A percentile compares a stretch with the other conserved stretches of the same genome.
phyloP scores from a whole-genome alignment of 2,329 filamentous ascomycete species.

The Aspergillus pseudoterreus region DNA sequence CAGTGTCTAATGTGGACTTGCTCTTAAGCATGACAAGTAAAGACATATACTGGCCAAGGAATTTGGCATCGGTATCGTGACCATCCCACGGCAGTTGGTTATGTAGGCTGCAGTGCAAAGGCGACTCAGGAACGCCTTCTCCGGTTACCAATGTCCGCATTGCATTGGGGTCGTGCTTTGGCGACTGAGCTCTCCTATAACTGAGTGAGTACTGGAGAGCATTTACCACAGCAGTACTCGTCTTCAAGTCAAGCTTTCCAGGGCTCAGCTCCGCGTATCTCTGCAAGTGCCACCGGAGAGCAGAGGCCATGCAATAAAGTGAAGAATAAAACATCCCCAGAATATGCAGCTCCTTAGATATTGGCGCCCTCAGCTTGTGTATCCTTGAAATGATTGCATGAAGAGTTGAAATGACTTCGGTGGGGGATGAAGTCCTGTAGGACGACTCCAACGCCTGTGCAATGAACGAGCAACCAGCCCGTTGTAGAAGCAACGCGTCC shows the following conservation, averaged over 20 bases:
- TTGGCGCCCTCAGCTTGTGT: slow-evolving; percentile 11
- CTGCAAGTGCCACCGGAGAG: slow-evolving; percentile 25
- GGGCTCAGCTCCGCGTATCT: slow-evolving; percentile 10
- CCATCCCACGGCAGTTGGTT: slow-evolving; percentile 15
- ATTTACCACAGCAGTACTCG: slow-evolving; percentile 19
- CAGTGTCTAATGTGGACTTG: slow-evolving; percentile 12
- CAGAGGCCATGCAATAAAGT: slow-evolving; percentile 24
- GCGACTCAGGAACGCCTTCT: slow-evolving; percentile 6
- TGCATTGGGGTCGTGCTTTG: slow-evolving; percentile 14
- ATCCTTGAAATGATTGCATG: slow-evolving; percentile 29
- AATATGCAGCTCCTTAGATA: slow-evolving; percentile 12
- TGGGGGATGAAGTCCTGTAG: slow-evolving; percentile 20
- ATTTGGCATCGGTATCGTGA: not conserved
- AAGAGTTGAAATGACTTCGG: slow-evolving; percentile 29
- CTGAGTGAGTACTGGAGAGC: slow-evolving; percentile 20
- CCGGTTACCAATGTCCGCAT: slow-evolving; percentile 23
- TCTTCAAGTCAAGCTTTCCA: not conserved
- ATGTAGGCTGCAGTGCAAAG: slow-evolving; percentile 12
- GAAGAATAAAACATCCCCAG: slow-evolving; percentile 31
- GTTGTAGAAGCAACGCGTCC: slow-evolving; percentile 9
- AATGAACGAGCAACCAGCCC: slow-evolving; percentile 9
- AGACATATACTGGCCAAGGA: slow-evolving; percentile 18
- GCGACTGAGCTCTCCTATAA: slow-evolving; percentile 17
- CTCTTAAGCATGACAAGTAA: slow-evolving; percentile 26
- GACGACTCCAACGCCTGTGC: slow-evolving; percentile 20